Evolutionary conservation across 2,329 filamentous ascomycete genomes (phyloP).

Genomic region (Hypoxylon sp.): DNA sequence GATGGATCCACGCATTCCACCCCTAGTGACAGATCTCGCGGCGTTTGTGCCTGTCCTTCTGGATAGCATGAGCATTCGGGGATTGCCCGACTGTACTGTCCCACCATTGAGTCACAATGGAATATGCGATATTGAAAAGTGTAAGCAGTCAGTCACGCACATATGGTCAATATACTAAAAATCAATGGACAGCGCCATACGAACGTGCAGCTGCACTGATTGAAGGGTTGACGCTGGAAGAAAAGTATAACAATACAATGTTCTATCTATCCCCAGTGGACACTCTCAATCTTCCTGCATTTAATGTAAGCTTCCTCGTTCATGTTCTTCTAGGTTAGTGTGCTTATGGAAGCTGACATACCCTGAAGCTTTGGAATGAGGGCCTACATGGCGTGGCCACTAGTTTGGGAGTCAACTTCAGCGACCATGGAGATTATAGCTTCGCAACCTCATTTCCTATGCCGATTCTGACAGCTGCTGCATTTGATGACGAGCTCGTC

Average conservation of each 20-base stretch:
- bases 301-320: not conserved
- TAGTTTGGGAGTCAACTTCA: constrained; percentile 4
- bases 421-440: constrained; percentile 5
- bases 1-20: constrained; percentile 14
- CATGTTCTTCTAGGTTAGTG: not conserved
- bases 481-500: constrained; percentile 13
- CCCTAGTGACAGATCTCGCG: constrained; percentile 5
- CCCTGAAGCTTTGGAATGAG: constrained; percentile 8
- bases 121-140: constrained; percentile 9
- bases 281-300: not conserved
- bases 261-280: constrained; percentile 8
- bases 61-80: not conserved
- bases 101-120: constrained; percentile 19
- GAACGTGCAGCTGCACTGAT: constrained; percentile 9
- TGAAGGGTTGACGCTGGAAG: constrained; percentile 2
- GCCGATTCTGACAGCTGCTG: constrained; percentile 11
- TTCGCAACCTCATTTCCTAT: constrained; percentile 13
- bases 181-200: not conserved
- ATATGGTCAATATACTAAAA: not conserved
- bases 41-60: constrained; percentile 2
- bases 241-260: constrained; percentile 12
- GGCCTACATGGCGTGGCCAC: constrained; percentile 14
- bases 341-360: not conserved
- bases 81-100: constrained; percentile 7
- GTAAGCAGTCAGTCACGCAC: not conserved